Percentiles rank a stretch among this genome's conserved stretches.
Evolutionary conservation across 306 rosid species (phyloP).

Genomic region (Rubus parviflorus): DNA sequence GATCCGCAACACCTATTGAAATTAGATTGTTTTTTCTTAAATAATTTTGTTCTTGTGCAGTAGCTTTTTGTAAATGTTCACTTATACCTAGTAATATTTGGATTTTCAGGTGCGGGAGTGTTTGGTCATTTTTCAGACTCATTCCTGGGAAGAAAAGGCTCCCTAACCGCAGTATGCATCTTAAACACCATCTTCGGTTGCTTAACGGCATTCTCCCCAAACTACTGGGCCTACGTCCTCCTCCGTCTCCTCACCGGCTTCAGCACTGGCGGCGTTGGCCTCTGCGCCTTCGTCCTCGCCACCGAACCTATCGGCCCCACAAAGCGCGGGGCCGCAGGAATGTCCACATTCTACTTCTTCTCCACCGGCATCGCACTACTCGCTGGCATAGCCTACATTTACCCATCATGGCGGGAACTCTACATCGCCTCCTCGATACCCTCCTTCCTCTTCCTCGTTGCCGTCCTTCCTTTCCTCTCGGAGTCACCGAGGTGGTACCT

Average conservation of each 20-base stretch:
- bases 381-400: slow-evolving; percentile 59
- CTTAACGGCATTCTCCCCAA: slow-evolving; percentile 66
- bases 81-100: background rate
- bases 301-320: slow-evolving; percentile 77
- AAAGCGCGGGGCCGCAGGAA: slow-evolving; percentile 67
- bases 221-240: slow-evolving; percentile 50
- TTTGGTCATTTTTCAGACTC: slow-evolving; percentile 95
- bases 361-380: slow-evolving; percentile 74
- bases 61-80: background rate
- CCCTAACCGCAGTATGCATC: slow-evolving; percentile 66
- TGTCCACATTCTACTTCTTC: slow-evolving; percentile 97
- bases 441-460: slow-evolving; percentile 56
- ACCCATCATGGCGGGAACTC: slow-evolving; percentile 69
- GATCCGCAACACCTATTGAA: no score
- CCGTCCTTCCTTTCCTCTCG: slow-evolving; percentile 61
- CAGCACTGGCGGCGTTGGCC: slow-evolving; percentile 85
- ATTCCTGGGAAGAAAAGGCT: slow-evolving; percentile 77
- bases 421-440: slow-evolving; percentile 74
- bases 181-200: slow-evolving; percentile 69
- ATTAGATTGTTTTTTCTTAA: background rate
- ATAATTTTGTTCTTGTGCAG: no score
- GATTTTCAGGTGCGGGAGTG: slow-evolving; percentile 77
- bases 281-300: slow-evolving; percentile 77
- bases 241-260: slow-evolving; percentile 87
- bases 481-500: slow-evolving; percentile 99